phyloP scores from a whole-genome alignment of 495 filamentous ascomycete species.

The Thozetella sp. region DNA sequence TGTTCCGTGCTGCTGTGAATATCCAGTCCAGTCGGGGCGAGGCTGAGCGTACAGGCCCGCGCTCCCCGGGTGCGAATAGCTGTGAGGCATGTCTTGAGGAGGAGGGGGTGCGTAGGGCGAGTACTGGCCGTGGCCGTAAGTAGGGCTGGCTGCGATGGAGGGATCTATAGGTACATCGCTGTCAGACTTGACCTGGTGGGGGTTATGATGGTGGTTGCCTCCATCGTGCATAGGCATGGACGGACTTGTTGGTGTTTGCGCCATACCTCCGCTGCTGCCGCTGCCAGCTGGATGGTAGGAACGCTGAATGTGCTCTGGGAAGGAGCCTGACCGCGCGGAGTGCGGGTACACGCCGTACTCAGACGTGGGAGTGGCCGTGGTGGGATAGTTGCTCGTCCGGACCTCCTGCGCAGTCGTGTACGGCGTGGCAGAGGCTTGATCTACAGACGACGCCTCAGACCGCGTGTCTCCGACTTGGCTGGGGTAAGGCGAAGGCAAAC shows the following conservation, averaged over 20 bases:
- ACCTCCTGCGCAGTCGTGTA: conserved; percentile 76
- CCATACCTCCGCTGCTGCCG: conserved; percentile 86
- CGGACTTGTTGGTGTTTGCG: conserved; percentile 93
- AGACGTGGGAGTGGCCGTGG: conserved; percentile 82
- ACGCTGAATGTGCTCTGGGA: conserved; percentile 76
- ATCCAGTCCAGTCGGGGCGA: conserved; percentile 81
- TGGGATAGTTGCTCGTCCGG: conserved; percentile 68
- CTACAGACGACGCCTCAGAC: conserved; percentile 83
- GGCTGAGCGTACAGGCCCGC: conserved; percentile 65
- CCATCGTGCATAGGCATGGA: conserved; percentile 80
- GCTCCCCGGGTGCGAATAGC: conserved; percentile 55
- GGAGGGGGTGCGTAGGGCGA: conserved; percentile 81
- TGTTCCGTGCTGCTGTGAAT: conserved; percentile 65
- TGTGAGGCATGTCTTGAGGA: conserved; percentile 81
- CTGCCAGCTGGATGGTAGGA: conserved; percentile 73
- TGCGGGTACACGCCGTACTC: conserved; percentile 84
- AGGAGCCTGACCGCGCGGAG: conserved; percentile 76
- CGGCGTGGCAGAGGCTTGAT: conserved; percentile 82
- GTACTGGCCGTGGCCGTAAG: conserved; percentile 76
- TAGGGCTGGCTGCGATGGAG: conserved; percentile 90
- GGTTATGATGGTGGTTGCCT: conserved; percentile 63
- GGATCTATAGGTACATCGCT: conserved; percentile 98
- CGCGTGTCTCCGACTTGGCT: conserved; percentile 66
- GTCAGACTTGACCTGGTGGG: conserved; percentile 85
- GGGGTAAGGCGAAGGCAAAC: conserved; percentile 88